phyloP scores from a whole-genome alignment of 768 basidiomycete genomes.

The Mrakia gelida region DNA sequence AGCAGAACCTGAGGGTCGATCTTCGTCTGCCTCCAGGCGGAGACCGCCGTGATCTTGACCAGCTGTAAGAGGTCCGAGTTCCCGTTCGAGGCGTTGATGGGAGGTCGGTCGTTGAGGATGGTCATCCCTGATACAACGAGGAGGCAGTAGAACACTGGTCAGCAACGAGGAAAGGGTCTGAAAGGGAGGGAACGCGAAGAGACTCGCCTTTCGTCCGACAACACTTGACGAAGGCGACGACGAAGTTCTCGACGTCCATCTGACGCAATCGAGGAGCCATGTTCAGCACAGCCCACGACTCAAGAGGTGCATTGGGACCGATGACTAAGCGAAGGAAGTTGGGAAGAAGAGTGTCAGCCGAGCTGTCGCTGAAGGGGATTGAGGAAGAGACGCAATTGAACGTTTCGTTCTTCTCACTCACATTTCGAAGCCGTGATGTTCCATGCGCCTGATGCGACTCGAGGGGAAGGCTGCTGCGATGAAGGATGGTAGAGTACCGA shows the following conservation, averaged over 20 bases:
- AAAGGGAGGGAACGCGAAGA: too few species aligned
- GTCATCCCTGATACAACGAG: not conserved
- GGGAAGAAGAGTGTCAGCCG: too few species aligned
- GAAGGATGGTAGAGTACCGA: too few species aligned
- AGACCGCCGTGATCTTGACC: not conserved
- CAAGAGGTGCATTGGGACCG: not conserved
- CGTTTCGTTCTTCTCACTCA: too few species aligned
- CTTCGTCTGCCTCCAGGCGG: not conserved
- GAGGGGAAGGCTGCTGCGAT: too few species aligned
- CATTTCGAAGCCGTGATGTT: not conserved
- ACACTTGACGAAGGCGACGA: not conserved
- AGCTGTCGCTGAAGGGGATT: too few species aligned
- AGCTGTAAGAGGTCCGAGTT: not conserved
- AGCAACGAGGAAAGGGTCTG: too few species aligned
- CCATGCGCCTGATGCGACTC: not conserved
- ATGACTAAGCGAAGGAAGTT: not conserved
- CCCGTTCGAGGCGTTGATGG: not conserved
- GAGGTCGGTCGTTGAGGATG: not conserved
- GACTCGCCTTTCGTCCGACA: not conserved
- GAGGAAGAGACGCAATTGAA: too few species aligned
- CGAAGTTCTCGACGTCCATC: not conserved
- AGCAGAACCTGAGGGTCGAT: conserved; percentile 5
- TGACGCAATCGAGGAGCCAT: not conserved
- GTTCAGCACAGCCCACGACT: not conserved
- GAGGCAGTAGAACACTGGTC: not conserved